A percentile compares a stretch with the other conserved stretches of the same genome.
Conservation (phyloP, 164 flowering plant species). For the Cinnamomum micranthum region DNA sequence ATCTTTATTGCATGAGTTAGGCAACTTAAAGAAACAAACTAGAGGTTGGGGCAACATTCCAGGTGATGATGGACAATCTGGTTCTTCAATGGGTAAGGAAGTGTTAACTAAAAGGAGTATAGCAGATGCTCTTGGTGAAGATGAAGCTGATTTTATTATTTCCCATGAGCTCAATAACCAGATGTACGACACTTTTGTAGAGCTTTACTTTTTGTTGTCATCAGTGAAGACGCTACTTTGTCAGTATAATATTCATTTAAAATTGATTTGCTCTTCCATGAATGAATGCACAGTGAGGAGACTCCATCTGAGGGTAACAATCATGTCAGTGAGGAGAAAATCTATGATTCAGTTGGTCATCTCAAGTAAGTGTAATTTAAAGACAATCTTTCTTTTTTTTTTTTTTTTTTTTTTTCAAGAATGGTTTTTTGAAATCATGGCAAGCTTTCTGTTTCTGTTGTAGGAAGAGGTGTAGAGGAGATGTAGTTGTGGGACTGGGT, state of each 20-base stretch:
- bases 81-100: slow-evolving; percentile 30
- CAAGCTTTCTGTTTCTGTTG: slow-evolving; percentile 20
- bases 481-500: no score
- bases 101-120: slow-evolving; percentile 47
- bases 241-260: not conserved
- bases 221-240: slow-evolving; percentile 1
- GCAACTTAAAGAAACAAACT: slow-evolving; percentile 40
- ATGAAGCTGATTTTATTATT: slow-evolving; percentile 70
- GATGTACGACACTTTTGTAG: slow-evolving; percentile 35
- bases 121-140: slow-evolving; percentile 94
- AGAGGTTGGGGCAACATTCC: slow-evolving; percentile 30
- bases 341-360: slow-evolving; percentile 1
- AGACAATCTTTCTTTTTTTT: not conserved
- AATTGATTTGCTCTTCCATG: slow-evolving; percentile 1
- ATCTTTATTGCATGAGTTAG: slow-evolving; percentile 58
- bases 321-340: slow-evolving; percentile 1
- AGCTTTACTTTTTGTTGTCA: slow-evolving; percentile 2
- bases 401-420: not conserved
- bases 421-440: not conserved
- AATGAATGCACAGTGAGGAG: slow-evolving; percentile 23
- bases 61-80: slow-evolving; percentile 31
- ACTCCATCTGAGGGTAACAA: slow-evolving; percentile 11
- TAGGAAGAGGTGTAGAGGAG: slow-evolving; percentile 23
- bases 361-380: not conserved
- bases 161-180: slow-evolving; percentile 27